Evolutionary conservation across 192 early-diverging fungal species (phyloP).

Genomic region (Geranomyces michiganensis): DNA sequence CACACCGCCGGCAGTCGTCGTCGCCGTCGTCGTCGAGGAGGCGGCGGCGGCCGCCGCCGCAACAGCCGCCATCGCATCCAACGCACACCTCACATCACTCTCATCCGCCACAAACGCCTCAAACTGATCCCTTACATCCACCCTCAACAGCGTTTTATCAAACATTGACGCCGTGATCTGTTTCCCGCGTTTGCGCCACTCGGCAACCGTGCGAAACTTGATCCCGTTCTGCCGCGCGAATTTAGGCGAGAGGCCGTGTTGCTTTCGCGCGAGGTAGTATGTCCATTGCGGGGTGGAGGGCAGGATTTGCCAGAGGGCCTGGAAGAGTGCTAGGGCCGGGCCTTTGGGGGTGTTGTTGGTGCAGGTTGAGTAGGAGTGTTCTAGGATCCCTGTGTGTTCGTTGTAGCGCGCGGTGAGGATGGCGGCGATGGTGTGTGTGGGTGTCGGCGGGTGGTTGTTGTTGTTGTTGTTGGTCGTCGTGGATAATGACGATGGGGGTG

Average conservation of each 20-base stretch:
- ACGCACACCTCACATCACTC: not conserved
- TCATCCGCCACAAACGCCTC: constrained; percentile 3
- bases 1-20: no score
- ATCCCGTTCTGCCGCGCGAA: constrained; percentile 4
- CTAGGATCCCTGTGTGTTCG: not conserved
- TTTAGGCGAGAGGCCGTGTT: not conserved
- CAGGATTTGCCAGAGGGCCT: not conserved
- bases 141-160: not conserved
- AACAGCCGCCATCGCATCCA: not conserved
- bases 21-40: no score
- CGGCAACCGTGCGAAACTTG: constrained; percentile 10
- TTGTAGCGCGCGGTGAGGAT: not conserved
- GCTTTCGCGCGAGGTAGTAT: constrained; percentile 3
- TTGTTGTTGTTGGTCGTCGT: not conserved
- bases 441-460: not conserved
- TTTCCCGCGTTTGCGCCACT: constrained; percentile 1
- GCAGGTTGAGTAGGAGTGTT: not conserved
- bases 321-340: not conserved
- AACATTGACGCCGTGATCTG: not conserved
- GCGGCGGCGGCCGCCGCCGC: no score
- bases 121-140: not conserved
- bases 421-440: not conserved
- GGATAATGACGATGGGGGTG: no score
- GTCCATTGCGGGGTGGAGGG: not conserved
- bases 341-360: constrained; percentile 13